A percentile compares a stretch with the other conserved stretches of the same genome.
These are phyloP conservation scores for Candida suzukii DNA, from an alignment of 805 yeast species.

Conservation along the genomic window DNA sequence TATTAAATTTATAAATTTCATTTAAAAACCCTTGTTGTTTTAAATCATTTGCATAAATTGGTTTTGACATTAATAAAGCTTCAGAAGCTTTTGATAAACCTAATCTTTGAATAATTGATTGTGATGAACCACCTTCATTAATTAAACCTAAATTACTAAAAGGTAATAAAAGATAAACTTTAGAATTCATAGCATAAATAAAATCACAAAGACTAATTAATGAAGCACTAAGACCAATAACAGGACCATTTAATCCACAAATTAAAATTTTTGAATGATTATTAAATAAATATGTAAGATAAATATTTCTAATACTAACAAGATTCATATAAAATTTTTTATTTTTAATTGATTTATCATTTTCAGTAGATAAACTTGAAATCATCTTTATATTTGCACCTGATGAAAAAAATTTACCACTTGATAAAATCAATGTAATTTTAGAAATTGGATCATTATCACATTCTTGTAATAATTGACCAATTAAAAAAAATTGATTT, in stretches of 20 bases:
- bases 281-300: constrained; percentile 58
- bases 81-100: constrained; percentile 71
- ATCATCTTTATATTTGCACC: constrained; percentile 64
- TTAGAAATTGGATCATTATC: constrained; percentile 53
- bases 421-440: constrained; percentile 59
- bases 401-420: constrained; percentile 74
- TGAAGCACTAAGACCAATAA: constrained; percentile 70
- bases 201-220: constrained; percentile 72
- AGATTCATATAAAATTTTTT: constrained; percentile 19
- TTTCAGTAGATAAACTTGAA: constrained; percentile 14
- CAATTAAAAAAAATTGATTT: constrained; percentile 55
- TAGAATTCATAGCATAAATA: constrained; percentile 56
- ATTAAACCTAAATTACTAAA: constrained; percentile 79
- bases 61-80: constrained; percentile 63
- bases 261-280: constrained; percentile 67
- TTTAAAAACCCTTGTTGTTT: constrained; percentile 53
- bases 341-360: constrained; percentile 5
- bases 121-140: constrained; percentile 72
- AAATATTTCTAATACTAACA: constrained; percentile 56
- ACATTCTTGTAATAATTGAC: constrained; percentile 52
- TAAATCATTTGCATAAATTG: constrained; percentile 55
- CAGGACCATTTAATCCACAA: constrained; percentile 82
- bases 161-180: constrained; percentile 59
- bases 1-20: constrained; percentile 33
- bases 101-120: constrained; percentile 59